Base-by-base conservation (phyloP, 768 basidiomycete species). In the Russula earlei region DNA sequence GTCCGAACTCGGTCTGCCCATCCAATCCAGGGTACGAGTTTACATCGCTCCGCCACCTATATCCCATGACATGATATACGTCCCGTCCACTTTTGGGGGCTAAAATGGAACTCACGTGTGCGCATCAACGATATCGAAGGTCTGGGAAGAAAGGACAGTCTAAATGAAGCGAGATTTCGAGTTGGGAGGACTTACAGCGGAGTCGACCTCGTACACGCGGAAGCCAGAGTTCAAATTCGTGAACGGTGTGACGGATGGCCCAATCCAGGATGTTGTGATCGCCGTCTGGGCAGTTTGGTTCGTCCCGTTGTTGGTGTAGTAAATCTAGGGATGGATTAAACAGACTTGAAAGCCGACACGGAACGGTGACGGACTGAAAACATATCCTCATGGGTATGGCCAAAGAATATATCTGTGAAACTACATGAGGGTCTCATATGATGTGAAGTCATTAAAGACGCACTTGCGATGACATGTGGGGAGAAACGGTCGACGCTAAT, bases 151-250 rank as follows among this genome's bases (percentile, higher is more conserved):
- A 53, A 20, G 20, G n/a, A 29, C 34, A 36, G 36, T 40, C 15
- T 45, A 40, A 11, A 41, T 50, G 44, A 48, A 22, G 43, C 25
- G 12, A 15, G 36, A 12, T 3, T 25, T 5, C n/a, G n/a, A n/a
- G 20, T 19, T 1, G 27, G 20, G n/a, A 44, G 37, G 11, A 67
- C 80, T 48, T 66, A 86, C 85, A 53, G 69, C 74, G 29, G 85
- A 83, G 63, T 85, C 84, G 9, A 85, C 80, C 68, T 84, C 83
- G 64, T 85, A 85, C 44, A 85, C 72, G 54, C 83, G 73, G 74
- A 88, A 87, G 17, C 87, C 87, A 17, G 81, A 80, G 67, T 90
- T 89, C 42, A 89, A 66, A 64, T 85, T 85, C 12, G 75, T 85
- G 37, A 79, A 65, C 4, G 87, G 84, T 0, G 85, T 86, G 29